Base-by-base conservation (phyloP, 805 yeast genomes). In the Spathaspora sp. region DNA sequence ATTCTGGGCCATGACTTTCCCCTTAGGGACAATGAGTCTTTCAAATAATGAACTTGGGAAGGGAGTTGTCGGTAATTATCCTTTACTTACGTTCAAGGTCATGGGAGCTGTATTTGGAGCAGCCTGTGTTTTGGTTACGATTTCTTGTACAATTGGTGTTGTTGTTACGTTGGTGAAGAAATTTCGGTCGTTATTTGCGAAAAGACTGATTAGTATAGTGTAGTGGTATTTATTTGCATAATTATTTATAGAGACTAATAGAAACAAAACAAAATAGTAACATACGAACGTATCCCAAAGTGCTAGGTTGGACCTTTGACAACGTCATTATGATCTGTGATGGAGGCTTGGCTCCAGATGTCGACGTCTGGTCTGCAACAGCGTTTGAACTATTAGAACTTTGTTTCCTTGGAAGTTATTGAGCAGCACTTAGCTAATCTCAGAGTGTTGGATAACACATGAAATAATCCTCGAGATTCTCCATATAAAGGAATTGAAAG, bases 1-100 rank as follows among this genome's bases (percentile, higher is more conserved):
- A 1, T 65, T 60, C 40, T 64, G 97, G 97, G 83, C 91, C 16
- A 80, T 87, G 74, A 87, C 97, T 56, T 91, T 91, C 84, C 97
- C 97, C 3, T 60, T 90, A 59, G 97, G 97, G 1, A 89, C 96
- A 0, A 83, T 88, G 85, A 74, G 86, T 0, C 64, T 86, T 12
- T 81, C 89, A 2, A 77, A 81, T 52, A 65, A 73, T 9, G 78
- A 81, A 57, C 61, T 90, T 17, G 84, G 73, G 42, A 59, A 54
- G 3, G 62, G 77, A 2, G 80, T 79, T 46, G 51, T 59, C 18
- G 78, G 78, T 1, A 40, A 49, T 23, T 55, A 48, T 23, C 49
- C 49, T 12, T 62, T 86, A 57, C 60, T 65, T 10, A 81, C 87
- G 0, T 87, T 89, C 66, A 75, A 80, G 55, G 83, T 85, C 9